phyloP scores from a whole-genome alignment of 129 eudicot species.

The Heracleum sosnowskyi region DNA sequence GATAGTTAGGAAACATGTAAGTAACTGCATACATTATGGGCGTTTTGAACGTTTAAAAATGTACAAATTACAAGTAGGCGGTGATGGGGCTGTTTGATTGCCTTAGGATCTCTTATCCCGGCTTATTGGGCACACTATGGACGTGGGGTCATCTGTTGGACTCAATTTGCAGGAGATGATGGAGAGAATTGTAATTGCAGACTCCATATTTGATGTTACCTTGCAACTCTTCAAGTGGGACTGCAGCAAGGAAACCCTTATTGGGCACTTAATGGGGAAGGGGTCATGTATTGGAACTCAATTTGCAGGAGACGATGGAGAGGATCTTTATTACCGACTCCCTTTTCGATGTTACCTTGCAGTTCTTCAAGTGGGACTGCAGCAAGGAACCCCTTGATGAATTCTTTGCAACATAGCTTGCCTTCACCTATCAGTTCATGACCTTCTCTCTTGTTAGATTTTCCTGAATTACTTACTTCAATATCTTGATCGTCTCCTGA shows the following conservation, averaged over 20 bases:
- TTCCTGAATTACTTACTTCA: conserved; percentile 8
- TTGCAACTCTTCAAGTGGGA: conserved; percentile 41
- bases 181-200: conserved; percentile 29
- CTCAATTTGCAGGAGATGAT: conserved; percentile 53
- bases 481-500: conserved; percentile 12
- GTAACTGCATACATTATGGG: background rate
- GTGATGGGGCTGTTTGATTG: background rate
- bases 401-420: conserved; percentile 40
- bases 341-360: conserved; percentile 37
- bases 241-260: conserved; percentile 36
- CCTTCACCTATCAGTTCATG: conserved; percentile 30
- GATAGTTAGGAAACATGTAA: background rate
- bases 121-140: conserved; percentile 19
- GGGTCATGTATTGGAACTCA: conserved; percentile 44
- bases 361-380: conserved; percentile 48
- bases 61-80: background rate
- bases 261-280: conserved; percentile 20
- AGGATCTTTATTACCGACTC: conserved; percentile 28
- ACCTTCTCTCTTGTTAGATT: conserved; percentile 13
- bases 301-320: conserved; percentile 57
- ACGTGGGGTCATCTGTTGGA: conserved; percentile 29
- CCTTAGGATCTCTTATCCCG: conserved; percentile 19
- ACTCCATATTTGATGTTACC: conserved; percentile 32
- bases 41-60: background rate
- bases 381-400: conserved; percentile 56